Percentiles rank a stretch among this genome's conserved stretches.
These are phyloP conservation scores for Cladorrhinum sp. DNA, from an alignment of 2,329 filamentous ascomycete species.

Conservation along the genomic window DNA sequence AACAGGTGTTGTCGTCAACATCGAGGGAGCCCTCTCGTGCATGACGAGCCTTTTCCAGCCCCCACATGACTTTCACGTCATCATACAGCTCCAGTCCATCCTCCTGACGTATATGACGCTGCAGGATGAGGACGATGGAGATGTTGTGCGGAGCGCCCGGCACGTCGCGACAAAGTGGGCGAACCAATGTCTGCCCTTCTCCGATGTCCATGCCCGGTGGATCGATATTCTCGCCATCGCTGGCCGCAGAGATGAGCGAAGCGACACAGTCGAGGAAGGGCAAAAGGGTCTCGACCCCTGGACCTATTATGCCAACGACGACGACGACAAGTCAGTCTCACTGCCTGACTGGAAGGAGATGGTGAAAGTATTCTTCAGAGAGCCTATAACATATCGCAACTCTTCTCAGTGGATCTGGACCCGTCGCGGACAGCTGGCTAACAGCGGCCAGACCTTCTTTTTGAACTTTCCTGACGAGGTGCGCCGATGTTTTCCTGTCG, in stretches of 20 bases:
- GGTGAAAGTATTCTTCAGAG: slow-evolving; percentile 48
- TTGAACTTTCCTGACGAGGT: slow-evolving; percentile 47
- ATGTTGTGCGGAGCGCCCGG: slow-evolving; percentile 68
- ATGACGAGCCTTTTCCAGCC: slow-evolving; percentile 51
- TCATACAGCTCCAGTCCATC: slow-evolving; percentile 46
- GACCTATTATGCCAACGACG: slow-evolving; percentile 47
- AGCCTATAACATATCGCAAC: slow-evolving; percentile 30
- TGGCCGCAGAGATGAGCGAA: slow-evolving; percentile 63
- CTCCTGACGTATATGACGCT: slow-evolving; percentile 67
- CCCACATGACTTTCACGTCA: slow-evolving; percentile 27
- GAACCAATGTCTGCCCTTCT: slow-evolving; percentile 80
- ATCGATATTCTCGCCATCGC: slow-evolving; percentile 80
- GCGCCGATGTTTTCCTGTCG: slow-evolving; percentile 60
- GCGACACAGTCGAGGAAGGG: slow-evolving; percentile 86
- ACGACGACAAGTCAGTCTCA: slow-evolving; percentile 39
- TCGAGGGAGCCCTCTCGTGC: slow-evolving; percentile 83
- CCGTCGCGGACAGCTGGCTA: slow-evolving; percentile 34
- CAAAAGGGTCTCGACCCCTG: slow-evolving; percentile 77
- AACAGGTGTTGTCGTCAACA: slow-evolving; percentile 74
- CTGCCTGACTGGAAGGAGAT: slow-evolving; percentile 53
- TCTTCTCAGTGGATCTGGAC: slow-evolving; percentile 26
- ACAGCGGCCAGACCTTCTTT: slow-evolving; percentile 38
- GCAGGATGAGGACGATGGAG: slow-evolving; percentile 42
- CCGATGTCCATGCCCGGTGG: slow-evolving; percentile 77
- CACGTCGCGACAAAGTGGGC: slow-evolving; percentile 86